Percentiles rank a stretch among this genome's conserved stretches.
Conservation (phyloP, 768 basidiomycete species). For the Chalciporus sphaerocephalus region DNA sequence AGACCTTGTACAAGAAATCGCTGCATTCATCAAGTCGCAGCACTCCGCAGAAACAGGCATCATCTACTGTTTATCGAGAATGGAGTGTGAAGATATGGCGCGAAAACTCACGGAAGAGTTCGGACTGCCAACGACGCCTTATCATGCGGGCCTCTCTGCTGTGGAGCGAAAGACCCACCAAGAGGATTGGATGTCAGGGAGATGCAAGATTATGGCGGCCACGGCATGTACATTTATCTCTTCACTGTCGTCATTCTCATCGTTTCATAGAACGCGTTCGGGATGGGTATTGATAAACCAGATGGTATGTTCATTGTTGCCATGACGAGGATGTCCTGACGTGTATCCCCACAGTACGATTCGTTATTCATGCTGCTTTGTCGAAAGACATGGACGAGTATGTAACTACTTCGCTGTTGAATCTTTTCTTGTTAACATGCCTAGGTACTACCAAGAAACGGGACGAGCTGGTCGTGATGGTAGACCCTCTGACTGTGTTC, state of each 20-base stretch:
- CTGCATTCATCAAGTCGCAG: slow-evolving; percentile 56
- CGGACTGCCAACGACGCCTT: slow-evolving; percentile 67
- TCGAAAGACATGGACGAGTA: slow-evolving; percentile 85
- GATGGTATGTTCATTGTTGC: slow-evolving; percentile 46
- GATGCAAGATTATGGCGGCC: slow-evolving; percentile 82
- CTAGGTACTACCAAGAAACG: slow-evolving; percentile 90
- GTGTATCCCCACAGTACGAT: slow-evolving; percentile 59
- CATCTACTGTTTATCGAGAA: slow-evolving; percentile 74
- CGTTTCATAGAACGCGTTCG: slow-evolving; percentile 75
- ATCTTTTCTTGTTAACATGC: slow-evolving; percentile 1
- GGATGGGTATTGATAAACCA: slow-evolving; percentile 93
- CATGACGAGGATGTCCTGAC: neutral
- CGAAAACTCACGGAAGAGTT: slow-evolving; percentile 53
- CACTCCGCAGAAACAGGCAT: slow-evolving; percentile 68
- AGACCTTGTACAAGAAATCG: slow-evolving; percentile 56
- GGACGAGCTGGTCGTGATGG: slow-evolving; percentile 95
- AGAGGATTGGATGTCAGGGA: slow-evolving; percentile 67
- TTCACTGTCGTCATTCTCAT: neutral
- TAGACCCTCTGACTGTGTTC: slow-evolving; percentile 72
- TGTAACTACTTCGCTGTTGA: slow-evolving; percentile 12
- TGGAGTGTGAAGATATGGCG: slow-evolving; percentile 79
- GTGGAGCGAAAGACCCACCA: slow-evolving; percentile 62
- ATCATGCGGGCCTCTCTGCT: slow-evolving; percentile 74
- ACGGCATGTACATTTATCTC: slow-evolving; percentile 53
- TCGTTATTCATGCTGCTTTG: slow-evolving; percentile 83